Conservation (phyloP, 1,284 basidiomycete species). For the Fomitopsis schrenkii region DNA sequence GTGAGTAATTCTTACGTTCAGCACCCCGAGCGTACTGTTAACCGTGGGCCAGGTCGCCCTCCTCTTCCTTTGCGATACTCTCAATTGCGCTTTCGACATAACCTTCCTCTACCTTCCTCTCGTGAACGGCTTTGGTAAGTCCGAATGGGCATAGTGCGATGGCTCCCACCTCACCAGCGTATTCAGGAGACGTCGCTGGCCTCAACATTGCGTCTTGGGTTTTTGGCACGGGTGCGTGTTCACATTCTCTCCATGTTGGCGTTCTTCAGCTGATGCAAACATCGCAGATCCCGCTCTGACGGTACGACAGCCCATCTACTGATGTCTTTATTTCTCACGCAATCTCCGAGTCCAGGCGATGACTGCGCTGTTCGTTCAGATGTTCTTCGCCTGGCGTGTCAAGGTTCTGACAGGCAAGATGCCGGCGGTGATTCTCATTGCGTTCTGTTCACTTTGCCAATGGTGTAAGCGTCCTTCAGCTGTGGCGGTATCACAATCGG, state of each 20-base stretch:
- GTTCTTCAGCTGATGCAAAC: background rate
- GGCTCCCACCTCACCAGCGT: background rate
- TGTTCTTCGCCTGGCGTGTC: conserved; percentile 42
- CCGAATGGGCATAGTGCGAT: no score
- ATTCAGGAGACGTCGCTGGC: conserved; percentile 19
- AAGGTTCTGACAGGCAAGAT: conserved; percentile 31
- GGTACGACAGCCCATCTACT: conserved; percentile 10
- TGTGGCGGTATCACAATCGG: background rate
- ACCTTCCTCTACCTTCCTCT: conserved; percentile 33
- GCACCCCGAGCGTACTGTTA: background rate
- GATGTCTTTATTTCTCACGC: background rate
- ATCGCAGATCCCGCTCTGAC: conserved; percentile 30
- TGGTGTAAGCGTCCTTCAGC: conserved; percentile 21
- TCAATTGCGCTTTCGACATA: conserved; percentile 36
- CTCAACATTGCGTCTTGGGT: conserved; percentile 30
- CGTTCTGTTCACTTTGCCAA: conserved; percentile 25
- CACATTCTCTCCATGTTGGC: background rate
- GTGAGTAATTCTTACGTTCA: conserved; percentile 12
- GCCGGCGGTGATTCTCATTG: conserved; percentile 22
- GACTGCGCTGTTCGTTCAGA: conserved; percentile 35
- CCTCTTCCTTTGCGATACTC: conserved; percentile 34
- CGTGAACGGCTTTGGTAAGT: conserved; percentile 34
- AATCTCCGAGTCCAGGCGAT: conserved; percentile 24
- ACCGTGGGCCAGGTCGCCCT: conserved; percentile 25
- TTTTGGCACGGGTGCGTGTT: conserved; percentile 28